Base-by-base conservation (phyloP, 495 filamentous ascomycete species). In the Talaromyces borbonicus region DNA sequence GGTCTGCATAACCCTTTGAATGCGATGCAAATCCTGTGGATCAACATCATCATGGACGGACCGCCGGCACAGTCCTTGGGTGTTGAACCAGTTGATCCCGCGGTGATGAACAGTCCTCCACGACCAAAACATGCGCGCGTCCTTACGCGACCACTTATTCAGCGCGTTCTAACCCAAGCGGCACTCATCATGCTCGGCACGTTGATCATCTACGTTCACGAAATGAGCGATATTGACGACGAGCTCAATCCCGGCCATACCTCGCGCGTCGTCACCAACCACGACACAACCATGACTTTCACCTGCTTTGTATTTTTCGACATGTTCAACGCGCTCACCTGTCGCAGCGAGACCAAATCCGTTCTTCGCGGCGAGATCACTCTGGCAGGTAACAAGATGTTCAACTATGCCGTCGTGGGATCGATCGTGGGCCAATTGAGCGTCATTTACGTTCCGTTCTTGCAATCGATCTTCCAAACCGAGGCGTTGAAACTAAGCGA, bases 31-130 rank as follows among this genome's bases (percentile, higher is more conserved):
- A 98, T 98, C 60, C 73, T 98, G 35, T 98, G 92, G 92, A 97
- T 98, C 55, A 98, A 98, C 58, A 97, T 98, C 56, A 87, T 98
- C 50, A 98, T 98, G 92, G 92, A 98, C 62, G 92, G 92, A 31
- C 92, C 92, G 2, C 92, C 92, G 0, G 92, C 92, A 4, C 92
- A 98, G 66, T 98, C 92, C 31, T 80, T 98, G 8, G 92, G 92
- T 29, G 92, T 97, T 29, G 92, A 98, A 56, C 86, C 84, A 22
- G 92, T 98, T 20, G 90, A 96, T 59, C 90, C 90, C 8, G 80
- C 87, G 40, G 85, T 98, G 47, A 96, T 98, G 89, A 81, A 74
- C 47, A 82, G 86, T 6, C 93, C 92, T 5, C 92, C 92, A 4
- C 87, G 92, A 16, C 78, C 85, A 36, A 79, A 83, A 49, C 76